Evolutionary conservation across 495 filamentous ascomycete species (phyloP), one percentile per base, ranked within the genome.

Genomic region (Aspergillus bertholletiae): DNA sequence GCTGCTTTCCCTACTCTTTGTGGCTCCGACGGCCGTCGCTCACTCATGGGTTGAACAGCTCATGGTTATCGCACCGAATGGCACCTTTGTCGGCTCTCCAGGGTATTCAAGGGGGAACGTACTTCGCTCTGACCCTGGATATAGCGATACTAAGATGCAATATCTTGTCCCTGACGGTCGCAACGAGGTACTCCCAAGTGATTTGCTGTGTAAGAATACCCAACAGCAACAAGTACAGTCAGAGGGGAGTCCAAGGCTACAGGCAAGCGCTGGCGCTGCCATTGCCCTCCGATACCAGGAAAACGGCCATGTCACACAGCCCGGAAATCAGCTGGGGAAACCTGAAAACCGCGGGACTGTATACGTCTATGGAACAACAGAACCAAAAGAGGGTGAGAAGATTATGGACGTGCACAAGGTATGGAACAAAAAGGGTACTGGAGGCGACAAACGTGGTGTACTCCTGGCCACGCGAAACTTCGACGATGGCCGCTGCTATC

Each of bases 401-500:
- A 73, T 95, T 35, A 69, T 81, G 11, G 81, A 85, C 51, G 83
- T 96, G 8, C 82, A 92, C 62, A 73, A 84, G 24, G 62, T 73
- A 11, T 97, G 92, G 92, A 94, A 80, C 26, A 58, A 71, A 2
- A 84, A 88, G 32, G 92, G 90, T 46, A 87, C 77, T 1, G 90
- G 90, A 32, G 90, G 89, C 12, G 84, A 96, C 61, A 74, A 76
- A 35, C 82, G 85, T 24, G 92, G 92, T 18, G 74, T 75, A 24
- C 83, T 96, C 7, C 73, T 96, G 18, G 83, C 86, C 0, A 84
- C 78, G 3, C 81, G 89, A 45, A 80, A 86, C 65, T 96, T 81
- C 68, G 92, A 96, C 63, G 91, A 96, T 58, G 86, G 85, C 15
- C 86, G 85, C 44, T 96, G 92, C 75, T 88, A 91, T 66, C 88